These are phyloP conservation scores for Corrigiola litoralis DNA, from an alignment of 179 eudicot genomes.

Conservation along the genomic window DNA sequence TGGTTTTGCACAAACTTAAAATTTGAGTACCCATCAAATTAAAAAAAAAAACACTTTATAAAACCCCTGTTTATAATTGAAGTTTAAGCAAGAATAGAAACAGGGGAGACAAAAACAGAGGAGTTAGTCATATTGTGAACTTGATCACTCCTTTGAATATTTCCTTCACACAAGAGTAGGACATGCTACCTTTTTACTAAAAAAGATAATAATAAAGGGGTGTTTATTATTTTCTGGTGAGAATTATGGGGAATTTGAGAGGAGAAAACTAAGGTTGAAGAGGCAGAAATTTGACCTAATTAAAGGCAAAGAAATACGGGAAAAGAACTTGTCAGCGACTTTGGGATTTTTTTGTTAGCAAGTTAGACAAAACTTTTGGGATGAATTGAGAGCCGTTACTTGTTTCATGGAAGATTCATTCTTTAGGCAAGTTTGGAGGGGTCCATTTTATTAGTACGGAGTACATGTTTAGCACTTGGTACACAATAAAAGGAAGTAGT, in stretches of 20 bases:
- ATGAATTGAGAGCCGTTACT: not conserved
- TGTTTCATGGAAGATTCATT: not conserved
- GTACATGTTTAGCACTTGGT: no score
- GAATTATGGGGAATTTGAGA: slow-evolving; percentile 2
- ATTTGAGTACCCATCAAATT: slow-evolving; percentile 24
- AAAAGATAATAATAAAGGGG: not conserved
- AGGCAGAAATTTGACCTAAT: slow-evolving; percentile 58
- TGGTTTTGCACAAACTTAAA: slow-evolving; percentile 11
- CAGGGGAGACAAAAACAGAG: slow-evolving; percentile 20
- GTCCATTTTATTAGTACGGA: no score
- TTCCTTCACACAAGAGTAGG: slow-evolving; percentile 7
- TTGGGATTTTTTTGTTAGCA: not conserved
- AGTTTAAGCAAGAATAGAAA: slow-evolving; percentile 23
- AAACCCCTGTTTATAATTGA: slow-evolving; percentile 1
- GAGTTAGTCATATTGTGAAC: slow-evolving; percentile 2
- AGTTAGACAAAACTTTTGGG: not conserved
- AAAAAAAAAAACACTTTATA: not conserved
- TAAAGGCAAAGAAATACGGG: slow-evolving; percentile 11
- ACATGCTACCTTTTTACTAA: slow-evolving; percentile 26
- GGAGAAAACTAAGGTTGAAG: slow-evolving; percentile 14
- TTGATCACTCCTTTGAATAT: slow-evolving; percentile 30
- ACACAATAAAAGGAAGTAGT: no score
- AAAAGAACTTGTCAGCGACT: slow-evolving; percentile 35
- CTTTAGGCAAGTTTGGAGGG: not conserved
- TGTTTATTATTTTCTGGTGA: not conserved